Evolutionary conservation across 331 rosid genomes (phyloP).

Genomic region (Pyracantha coccinea): DNA sequence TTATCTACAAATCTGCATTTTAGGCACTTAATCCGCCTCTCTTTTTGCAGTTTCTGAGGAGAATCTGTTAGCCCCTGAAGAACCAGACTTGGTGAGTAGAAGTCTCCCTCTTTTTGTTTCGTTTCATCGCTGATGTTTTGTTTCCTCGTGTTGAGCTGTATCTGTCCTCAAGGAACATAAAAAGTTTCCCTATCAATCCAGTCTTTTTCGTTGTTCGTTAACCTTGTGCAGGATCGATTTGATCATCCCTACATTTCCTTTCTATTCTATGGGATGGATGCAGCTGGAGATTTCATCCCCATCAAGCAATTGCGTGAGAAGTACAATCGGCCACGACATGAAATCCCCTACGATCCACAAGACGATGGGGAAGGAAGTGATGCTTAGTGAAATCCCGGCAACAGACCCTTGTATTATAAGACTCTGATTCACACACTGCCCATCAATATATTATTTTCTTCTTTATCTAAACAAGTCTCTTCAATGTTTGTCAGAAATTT

Average conservation of each 20-base stretch:
- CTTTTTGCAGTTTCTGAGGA: slow-evolving; percentile 75
- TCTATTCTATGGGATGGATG: slow-evolving; percentile 81
- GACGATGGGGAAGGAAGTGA: slow-evolving; percentile 41
- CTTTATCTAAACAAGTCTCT: no score
- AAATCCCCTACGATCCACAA: slow-evolving; percentile 55
- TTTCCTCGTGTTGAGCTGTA: not conserved
- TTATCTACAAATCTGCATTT: not conserved
- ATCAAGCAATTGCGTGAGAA: slow-evolving; percentile 86
- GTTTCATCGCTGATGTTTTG: not conserved
- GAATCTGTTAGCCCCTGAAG: slow-evolving; percentile 56
- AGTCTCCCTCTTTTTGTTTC: not conserved
- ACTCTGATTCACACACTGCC: not conserved
- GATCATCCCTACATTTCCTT: slow-evolving; percentile 91
- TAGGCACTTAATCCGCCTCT: not conserved
- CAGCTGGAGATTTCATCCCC: slow-evolving; percentile 92
- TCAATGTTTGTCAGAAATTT: no score
- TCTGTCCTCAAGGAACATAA: not conserved
- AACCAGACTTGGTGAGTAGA: slow-evolving; percentile 54
- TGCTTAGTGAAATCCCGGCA: slow-evolving; percentile 15
- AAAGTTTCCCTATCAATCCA: not conserved
- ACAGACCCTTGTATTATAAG: not conserved
- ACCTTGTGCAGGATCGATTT: slow-evolving; percentile 50
- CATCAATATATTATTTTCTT: not conserved
- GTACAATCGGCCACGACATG: slow-evolving; percentile 72
- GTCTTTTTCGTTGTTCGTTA: not conserved